Evolutionary conservation across 345 rosid species (phyloP), one percentile per base, ranked within the genome.

Genomic region (Tarenaya hassleriana): DNA sequence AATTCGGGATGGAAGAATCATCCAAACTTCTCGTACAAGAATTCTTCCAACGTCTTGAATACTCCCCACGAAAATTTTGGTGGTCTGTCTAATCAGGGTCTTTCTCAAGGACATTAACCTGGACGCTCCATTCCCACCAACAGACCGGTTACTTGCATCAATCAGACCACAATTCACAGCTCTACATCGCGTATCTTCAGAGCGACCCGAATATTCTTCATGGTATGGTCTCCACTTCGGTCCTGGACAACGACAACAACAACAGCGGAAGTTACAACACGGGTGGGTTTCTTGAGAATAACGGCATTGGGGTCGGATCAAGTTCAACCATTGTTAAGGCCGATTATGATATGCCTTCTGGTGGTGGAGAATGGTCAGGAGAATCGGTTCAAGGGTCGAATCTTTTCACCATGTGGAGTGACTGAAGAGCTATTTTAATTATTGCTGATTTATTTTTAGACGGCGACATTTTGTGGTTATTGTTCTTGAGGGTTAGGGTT

Each of bases 341-440:
- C 8, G 98, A 92, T 62, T 88, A 92, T 31, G 97, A 92, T 52
- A 80, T 81, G 97, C 86, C 64, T 59, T 47, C 56, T 0, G 34
- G 46, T 41, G 45, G 70, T 11, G 80, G 63, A 3, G 83, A 97
- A 95, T 74, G 80, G 7, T 72, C 68, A 1, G 94, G 75, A 7
- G 95, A 83, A 4, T 64, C 96, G 8, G 83, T 65, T 66, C 84
- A 77, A 29, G 95, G 94, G 24, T 68, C 95, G 16, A 88, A 81
- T 73, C 75, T 75, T 55, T 92, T 81, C 50, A 75, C 98, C 16
- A 92, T 80, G 91, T 92, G 99, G 97, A 88, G 81, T 46, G 95
- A 81, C 24, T 87, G 57, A 79, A 47, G 34, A n/a, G 43, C 7
- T 50, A 33, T 52, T 12, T 24, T 59, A 39, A 40, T 53, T 66